Percentiles rank a stretch among this genome's conserved stretches.
Evolutionary conservation across 1,139 yeast species (phyloP).

Genomic region (Candida sanyaensis): DNA sequence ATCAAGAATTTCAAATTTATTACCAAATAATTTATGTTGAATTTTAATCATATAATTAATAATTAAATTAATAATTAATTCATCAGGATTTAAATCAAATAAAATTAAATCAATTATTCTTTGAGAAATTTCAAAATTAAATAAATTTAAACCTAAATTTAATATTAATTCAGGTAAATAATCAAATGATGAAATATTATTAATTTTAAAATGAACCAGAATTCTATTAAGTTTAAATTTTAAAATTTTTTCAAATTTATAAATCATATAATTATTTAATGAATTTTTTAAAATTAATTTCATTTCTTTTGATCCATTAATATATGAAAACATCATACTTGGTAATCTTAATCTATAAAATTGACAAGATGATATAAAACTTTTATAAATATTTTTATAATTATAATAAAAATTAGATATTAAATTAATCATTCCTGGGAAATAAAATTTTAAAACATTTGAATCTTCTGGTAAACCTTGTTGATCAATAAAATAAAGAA

Average conservation of each 20-base stretch:
- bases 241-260: conserved; percentile 50
- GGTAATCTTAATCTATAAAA: conserved; percentile 36
- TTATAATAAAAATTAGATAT: conserved; percentile 45
- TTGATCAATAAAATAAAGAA: conserved; percentile 21
- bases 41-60: conserved; percentile 49
- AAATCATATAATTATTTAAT: conserved; percentile 15
- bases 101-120: conserved; percentile 55
- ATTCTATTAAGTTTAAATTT: conserved; percentile 45
- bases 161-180: conserved; percentile 24
- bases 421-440: conserved; percentile 30
- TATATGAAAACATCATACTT: conserved; percentile 22
- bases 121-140: conserved; percentile 27
- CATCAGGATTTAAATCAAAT: conserved; percentile 39
- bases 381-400: conserved; percentile 32
- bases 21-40: conserved; percentile 56
- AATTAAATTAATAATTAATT: conserved; percentile 47
- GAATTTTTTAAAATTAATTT: conserved; percentile 10
- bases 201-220: conserved; percentile 49
- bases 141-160: conserved; percentile 22
- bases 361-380: conserved; percentile 49
- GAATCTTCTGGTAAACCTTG: conserved; percentile 7
- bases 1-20: conserved; percentile 43
- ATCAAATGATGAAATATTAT: conserved; percentile 33
- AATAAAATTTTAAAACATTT: conserved; percentile 16
- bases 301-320: conserved; percentile 10